These are phyloP conservation scores for Westerdykella ornata DNA, from an alignment of 2,329 filamentous ascomycete species.

Conservation along the genomic window DNA sequence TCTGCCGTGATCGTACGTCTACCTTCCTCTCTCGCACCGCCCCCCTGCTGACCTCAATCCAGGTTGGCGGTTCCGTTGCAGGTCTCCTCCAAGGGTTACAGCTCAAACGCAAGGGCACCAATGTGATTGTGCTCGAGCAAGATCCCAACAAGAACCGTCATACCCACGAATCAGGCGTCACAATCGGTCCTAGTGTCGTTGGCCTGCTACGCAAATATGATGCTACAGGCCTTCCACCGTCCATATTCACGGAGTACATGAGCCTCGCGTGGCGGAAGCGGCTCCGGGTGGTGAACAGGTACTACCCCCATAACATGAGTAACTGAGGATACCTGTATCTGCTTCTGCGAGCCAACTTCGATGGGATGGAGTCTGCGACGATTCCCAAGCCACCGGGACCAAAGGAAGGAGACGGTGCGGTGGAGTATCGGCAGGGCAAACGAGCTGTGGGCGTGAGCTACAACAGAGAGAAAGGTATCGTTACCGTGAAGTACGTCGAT, in stretches of 20 bases:
- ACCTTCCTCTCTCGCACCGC: background rate
- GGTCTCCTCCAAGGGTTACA: conserved; percentile 24
- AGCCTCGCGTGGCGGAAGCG: conserved; percentile 23
- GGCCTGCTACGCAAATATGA: conserved; percentile 26
- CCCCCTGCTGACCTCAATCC: conserved; percentile 2
- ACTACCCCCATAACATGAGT: conserved; percentile 32
- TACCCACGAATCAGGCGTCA: conserved; percentile 30
- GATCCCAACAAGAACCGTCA: conserved; percentile 25
- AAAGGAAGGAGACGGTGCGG: conserved; percentile 8
- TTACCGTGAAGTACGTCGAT: conserved; percentile 7
- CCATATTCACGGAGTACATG: conserved; percentile 21
- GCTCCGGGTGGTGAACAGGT: conserved; percentile 19
- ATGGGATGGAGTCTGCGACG: conserved; percentile 24
- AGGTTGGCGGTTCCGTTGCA: conserved; percentile 29
- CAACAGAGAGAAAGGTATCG: conserved; percentile 9
- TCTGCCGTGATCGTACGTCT: background rate
- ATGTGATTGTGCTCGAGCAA: conserved; percentile 28
- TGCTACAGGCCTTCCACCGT: conserved; percentile 20
- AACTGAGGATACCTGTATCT: conserved; percentile 33
- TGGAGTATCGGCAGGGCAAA: conserved; percentile 21
- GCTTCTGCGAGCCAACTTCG: conserved; percentile 27
- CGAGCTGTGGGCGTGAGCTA: conserved; percentile 15
- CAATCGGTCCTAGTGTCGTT: conserved; percentile 23
- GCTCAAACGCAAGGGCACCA: conserved; percentile 20
- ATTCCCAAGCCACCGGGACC: conserved; percentile 16